Evolutionary conservation across 140 eudicot species (phyloP).

Genomic region (Oenanthe javanica): DNA sequence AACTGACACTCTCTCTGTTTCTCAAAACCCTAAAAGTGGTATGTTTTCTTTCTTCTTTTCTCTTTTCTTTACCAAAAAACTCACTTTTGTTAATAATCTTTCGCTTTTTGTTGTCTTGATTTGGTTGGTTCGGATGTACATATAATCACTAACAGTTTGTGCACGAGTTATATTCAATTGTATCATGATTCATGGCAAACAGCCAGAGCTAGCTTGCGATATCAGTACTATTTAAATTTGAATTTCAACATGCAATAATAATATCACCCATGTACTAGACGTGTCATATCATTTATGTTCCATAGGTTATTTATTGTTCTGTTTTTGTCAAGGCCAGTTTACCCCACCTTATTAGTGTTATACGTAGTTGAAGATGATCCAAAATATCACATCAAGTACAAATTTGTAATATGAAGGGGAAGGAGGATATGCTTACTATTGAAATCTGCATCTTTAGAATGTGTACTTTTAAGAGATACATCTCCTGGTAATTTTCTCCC

Average conservation of each 20-base stretch:
- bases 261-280: background rate
- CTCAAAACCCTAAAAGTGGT: constrained; percentile 34
- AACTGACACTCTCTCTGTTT: constrained; percentile 50
- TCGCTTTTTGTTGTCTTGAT: background rate
- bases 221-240: background rate
- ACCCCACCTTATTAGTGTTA: background rate
- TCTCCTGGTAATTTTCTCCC: no score
- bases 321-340: background rate
- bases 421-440: background rate
- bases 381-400: background rate
- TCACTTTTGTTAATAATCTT: background rate
- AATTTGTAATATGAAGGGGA: background rate
- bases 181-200: background rate
- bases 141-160: background rate
- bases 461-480: background rate
- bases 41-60: background rate
- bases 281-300: background rate
- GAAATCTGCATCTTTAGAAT: background rate
- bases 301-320: background rate
- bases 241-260: background rate
- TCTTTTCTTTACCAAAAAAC: background rate
- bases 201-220: background rate
- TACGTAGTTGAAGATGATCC: background rate
- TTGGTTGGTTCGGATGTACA: background rate
- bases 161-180: background rate